These are phyloP conservation scores for Tremellales sp. DNA, from an alignment of 1,284 basidiomycete species.

Conservation along the genomic window DNA sequence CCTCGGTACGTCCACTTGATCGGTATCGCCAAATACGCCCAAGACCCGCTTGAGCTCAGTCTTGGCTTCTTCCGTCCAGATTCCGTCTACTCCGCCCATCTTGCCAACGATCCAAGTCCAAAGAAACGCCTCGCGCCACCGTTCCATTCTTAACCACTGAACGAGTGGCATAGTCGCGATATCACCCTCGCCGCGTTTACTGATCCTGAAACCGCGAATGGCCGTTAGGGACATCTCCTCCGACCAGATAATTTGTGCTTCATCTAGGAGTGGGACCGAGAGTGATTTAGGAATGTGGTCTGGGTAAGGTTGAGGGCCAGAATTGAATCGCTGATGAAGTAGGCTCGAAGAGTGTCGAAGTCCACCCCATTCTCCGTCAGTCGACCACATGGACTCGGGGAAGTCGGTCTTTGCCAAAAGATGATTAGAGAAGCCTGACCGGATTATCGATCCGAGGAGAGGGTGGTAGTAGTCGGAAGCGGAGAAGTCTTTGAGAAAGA, in stretches of 20 bases:
- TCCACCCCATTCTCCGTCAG: conserved; percentile 41
- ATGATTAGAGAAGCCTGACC: conserved; percentile 3
- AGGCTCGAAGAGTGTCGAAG: conserved; percentile 33
- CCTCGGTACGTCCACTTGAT: background rate
- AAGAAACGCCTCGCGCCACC: conserved; percentile 42
- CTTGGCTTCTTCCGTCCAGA: conserved; percentile 24
- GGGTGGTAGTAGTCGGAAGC: conserved; percentile 37
- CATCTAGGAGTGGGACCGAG: conserved; percentile 23
- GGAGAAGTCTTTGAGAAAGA: conserved; percentile 24
- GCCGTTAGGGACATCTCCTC: conserved; percentile 20
- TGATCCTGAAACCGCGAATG: conserved; percentile 34
- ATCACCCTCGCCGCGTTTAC: conserved; percentile 30
- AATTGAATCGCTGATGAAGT: conserved; percentile 30
- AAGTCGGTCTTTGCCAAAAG: conserved; percentile 21
- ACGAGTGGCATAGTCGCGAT: conserved; percentile 37
- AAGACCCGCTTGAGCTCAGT: conserved; percentile 24
- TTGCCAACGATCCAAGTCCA: conserved; percentile 37
- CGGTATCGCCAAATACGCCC: conserved; percentile 6
- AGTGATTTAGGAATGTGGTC: conserved; percentile 39
- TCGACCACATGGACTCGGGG: conserved; percentile 13
- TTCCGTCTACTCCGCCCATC: conserved; percentile 29
- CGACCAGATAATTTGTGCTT: conserved; percentile 36
- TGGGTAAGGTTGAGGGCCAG: conserved; percentile 26
- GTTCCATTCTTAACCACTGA: conserved; percentile 33
- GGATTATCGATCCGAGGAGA: conserved; percentile 29